phyloP scores from a whole-genome alignment of 768 basidiomycete species.

The Boletus subparvulus region DNA sequence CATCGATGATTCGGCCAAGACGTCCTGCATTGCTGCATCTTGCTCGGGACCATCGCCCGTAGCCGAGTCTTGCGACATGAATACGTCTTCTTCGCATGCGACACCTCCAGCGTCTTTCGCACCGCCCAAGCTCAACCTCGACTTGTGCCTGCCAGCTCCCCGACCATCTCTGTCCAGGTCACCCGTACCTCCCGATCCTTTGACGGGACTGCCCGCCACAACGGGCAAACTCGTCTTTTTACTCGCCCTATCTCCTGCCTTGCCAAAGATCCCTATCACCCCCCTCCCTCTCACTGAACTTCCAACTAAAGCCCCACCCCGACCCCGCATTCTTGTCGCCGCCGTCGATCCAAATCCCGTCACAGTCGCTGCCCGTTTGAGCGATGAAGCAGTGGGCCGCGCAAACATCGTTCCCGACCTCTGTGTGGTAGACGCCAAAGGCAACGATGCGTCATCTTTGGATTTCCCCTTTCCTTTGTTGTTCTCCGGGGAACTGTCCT shows the following conservation, averaged over 20 bases:
- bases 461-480: constrained; percentile 19
- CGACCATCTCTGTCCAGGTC: not conserved
- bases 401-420: constrained; percentile 17
- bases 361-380: constrained; percentile 27
- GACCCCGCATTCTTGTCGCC: constrained; percentile 2
- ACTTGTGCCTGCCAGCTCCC: not conserved
- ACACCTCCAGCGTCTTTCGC: too few species aligned
- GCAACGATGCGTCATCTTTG: constrained; percentile 23
- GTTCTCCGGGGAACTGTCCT: not conserved
- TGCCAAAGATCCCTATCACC: constrained; percentile 23
- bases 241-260: constrained; percentile 35
- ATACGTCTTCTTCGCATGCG: constrained; percentile 6
- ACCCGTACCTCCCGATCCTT: constrained; percentile 27
- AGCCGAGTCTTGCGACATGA: not conserved
- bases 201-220: constrained; percentile 48
- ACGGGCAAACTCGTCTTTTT: constrained; percentile 45
- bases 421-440: not conserved
- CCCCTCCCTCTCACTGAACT: constrained; percentile 9
- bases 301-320: not conserved
- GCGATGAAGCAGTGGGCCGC: constrained; percentile 32
- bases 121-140: not conserved
- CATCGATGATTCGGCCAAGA: constrained; percentile 9
- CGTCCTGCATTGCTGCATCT: constrained; percentile 6
- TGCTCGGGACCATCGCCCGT: not conserved
- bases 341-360: constrained; percentile 6